Base-by-base conservation (phyloP, 371 early-diverging fungal species). In the Enterocytospora artemiae region DNA sequence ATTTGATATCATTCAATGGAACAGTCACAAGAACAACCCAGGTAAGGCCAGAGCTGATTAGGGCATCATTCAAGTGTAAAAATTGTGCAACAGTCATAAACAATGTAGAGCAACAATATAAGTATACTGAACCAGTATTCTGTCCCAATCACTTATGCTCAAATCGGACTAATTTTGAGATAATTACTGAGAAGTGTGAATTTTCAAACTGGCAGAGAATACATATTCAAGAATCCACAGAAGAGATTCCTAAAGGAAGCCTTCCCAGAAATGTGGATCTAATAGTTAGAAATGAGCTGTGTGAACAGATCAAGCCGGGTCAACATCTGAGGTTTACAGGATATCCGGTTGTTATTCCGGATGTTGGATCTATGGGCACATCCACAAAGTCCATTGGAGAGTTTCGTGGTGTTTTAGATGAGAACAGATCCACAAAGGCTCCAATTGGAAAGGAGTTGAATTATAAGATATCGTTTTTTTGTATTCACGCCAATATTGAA, bases 171-270 rank as follows among this genome's bases (percentile, higher is more conserved):
- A 75, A 83, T 53, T 94, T 91, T 87, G 82, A 84, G 39, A 76
- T 95, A 33, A 76, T 85, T 50, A 82, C 88, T 27, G 89, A 88
- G 65, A 84, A 87, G 72, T 87, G 86, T 71, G 83, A 84, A 64
- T 98, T 96, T 76, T 84, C 84, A 33, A 93, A 96, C 79, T 98
- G 94, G 94, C 96, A 98, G 81, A 85, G 88, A 68, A 84, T 96
- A 27, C 82, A 94, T 30, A 83, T 98, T 48, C 98, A 98, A 78
- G 98, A 98, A 80, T 90, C 89, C 68, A 82, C 93, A 24, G 85
- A 86, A 55, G 95, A 96, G 71, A 92, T 94, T 49, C 96, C 96
- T 16, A 85, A 89, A 7, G 97, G 97, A 49, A 86, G 88, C 65
- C 91, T 95, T 87, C 98, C 98, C 31, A 77, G 98, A 71, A 88